Base-by-base conservation (phyloP, 2,329 filamentous ascomycete species). In the Chalaropsis thielavioides region DNA sequence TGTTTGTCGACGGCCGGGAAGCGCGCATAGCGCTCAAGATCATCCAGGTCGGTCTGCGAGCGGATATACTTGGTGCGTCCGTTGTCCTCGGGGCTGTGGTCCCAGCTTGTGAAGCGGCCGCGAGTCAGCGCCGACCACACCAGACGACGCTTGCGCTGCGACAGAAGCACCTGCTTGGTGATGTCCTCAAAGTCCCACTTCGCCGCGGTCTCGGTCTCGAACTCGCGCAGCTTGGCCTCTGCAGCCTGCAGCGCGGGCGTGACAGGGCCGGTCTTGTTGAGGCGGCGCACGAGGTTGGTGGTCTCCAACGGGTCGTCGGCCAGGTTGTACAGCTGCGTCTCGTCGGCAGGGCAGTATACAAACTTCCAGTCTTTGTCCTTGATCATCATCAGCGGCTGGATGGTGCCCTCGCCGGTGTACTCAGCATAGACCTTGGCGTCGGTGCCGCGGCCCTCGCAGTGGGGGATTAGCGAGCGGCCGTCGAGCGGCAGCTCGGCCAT, bases 321-420 rank as follows among this genome's bases (percentile, higher is more conserved):
- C 6, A 96, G 79, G 75, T 96, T 88, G 79, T 85, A 96, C 13
- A 96, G 82, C 76, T 94, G 90, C 38, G 89, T 86, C 40, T 88
- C 86, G 72, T 96, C 92, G 24, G 86, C 86, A 6, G 91, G 85
- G 71, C 90, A 96, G 68, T 83, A 90, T 69, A 94, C 85, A 74
- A 91, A 96, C 79, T 96, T 96, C 90, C 90, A 96, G 59, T 82
- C 80, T 8, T 90, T 90, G 64, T 90, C 86, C 66, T 89, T 86
- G 72, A 96, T 96, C 92, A 96, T 96, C 80, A 95, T 90, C 65
- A 95, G 83, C 1, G 92, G 92, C 3, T 88, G 86, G 65, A 95
- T 80, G 0, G 92, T 96, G 60, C 92, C 92, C 76, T 96, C 92
- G 61, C 90, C 92, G 72, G 92, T 95, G 77, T 96, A 96, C 77